phyloP scores from a whole-genome alignment of 768 basidiomycete genomes.

The Trametopsis cervina region DNA sequence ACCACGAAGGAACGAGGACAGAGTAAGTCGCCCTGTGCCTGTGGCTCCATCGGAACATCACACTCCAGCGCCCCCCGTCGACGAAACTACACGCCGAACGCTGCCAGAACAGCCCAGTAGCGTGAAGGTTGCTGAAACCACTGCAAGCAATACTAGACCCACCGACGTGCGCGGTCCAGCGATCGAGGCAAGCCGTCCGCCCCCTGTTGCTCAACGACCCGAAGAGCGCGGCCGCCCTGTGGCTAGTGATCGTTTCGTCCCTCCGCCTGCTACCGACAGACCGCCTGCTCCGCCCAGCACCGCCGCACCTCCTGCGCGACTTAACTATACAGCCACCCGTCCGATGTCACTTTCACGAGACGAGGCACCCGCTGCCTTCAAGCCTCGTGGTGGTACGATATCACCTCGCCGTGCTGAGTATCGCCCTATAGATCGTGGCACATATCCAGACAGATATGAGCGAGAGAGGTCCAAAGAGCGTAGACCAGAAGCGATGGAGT shows the following conservation, averaged over 20 bases:
- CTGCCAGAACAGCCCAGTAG: not conserved
- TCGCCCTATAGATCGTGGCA: conserved; percentile 14
- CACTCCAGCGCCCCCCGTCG: not conserved
- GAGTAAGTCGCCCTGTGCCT: conserved; percentile 9
- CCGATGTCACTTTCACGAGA: conserved; percentile 21
- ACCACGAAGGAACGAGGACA: conserved; percentile 19
- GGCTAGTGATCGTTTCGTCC: conserved; percentile 12
- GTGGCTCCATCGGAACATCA: not conserved
- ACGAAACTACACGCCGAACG: not conserved
- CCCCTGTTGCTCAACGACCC: conserved; percentile 13
- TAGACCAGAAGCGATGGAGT: conserved; percentile 19
- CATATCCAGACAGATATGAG: conserved; percentile 18
- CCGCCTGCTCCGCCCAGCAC: conserved; percentile 4
- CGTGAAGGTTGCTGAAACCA: not conserved
- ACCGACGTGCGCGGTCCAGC: conserved; percentile 9
- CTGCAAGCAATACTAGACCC: not conserved
- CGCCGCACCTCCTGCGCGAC: conserved; percentile 8
- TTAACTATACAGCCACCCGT: conserved; percentile 12
- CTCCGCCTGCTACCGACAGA: conserved; percentile 1
- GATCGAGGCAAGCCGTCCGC: conserved; percentile 11
- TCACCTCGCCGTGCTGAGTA: conserved; percentile 17
- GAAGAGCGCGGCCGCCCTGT: conserved; percentile 21
- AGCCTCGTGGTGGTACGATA: conserved; percentile 14
- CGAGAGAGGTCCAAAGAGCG: conserved; percentile 15
- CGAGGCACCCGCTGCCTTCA: conserved; percentile 10